Conservation (phyloP, 2,329 filamentous ascomycete genomes). For the Epichloe brachyelytri region DNA sequence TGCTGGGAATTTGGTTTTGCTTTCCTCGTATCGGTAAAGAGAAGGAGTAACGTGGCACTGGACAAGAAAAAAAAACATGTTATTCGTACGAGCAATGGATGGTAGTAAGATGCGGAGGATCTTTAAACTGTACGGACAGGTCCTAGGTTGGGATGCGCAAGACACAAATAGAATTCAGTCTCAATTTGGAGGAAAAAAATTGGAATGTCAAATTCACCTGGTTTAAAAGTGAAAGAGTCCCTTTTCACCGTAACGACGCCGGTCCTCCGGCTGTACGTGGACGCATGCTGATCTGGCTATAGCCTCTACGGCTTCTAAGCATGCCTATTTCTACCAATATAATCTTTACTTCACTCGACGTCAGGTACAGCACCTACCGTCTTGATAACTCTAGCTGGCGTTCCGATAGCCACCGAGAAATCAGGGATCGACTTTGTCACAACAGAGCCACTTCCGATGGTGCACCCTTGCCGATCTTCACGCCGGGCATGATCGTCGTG, state of each 20-base stretch:
- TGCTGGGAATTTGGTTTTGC: slow-evolving; percentile 21
- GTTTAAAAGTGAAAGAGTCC: too few species aligned
- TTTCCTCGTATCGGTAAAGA: slow-evolving; percentile 28
- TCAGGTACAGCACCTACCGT: slow-evolving; percentile 27
- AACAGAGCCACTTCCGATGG: slow-evolving; percentile 35
- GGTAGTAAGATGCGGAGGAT: too few species aligned
- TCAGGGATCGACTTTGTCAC: slow-evolving; percentile 36
- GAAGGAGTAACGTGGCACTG: slow-evolving; percentile 15
- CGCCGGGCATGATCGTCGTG: slow-evolving; percentile 35
- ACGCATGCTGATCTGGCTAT: background rate
- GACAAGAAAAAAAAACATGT: too few species aligned
- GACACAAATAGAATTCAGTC: too few species aligned
- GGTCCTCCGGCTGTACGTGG: background rate
- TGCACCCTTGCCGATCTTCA: slow-evolving; percentile 38
- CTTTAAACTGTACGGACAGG: too few species aligned
- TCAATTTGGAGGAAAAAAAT: accelerated
- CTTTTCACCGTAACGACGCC: too few species aligned
- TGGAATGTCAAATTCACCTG: too few species aligned
- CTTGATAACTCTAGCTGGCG: slow-evolving; percentile 36
- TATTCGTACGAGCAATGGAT: too few species aligned
- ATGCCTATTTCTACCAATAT: background rate
- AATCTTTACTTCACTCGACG: slow-evolving; percentile 5
- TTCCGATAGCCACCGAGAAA: slow-evolving; percentile 34
- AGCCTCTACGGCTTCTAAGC: background rate
- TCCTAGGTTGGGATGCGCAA: too few species aligned